phyloP scores from a whole-genome alignment of 768 basidiomycete genomes.

The Amylocystis lapponica region DNA sequence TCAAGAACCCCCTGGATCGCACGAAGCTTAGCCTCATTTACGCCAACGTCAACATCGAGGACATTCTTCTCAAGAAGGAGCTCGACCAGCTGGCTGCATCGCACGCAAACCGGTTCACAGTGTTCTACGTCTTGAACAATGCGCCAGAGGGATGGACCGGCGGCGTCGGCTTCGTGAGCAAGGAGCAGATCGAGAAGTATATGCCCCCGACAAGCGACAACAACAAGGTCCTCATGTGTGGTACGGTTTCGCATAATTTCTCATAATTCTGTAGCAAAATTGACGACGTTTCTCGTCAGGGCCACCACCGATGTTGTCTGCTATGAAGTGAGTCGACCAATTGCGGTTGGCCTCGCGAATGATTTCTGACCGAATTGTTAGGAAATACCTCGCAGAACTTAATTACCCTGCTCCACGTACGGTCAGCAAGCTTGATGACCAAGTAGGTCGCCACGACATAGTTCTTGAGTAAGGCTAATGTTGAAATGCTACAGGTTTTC shows the following conservation, averaged over 20 bases:
- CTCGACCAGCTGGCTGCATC: constrained; percentile 70
- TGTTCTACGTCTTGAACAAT: constrained; percentile 94
- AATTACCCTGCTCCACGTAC: constrained; percentile 84
- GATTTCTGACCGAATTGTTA: constrained; percentile 23
- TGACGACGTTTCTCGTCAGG: constrained; percentile 29
- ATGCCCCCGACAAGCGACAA: constrained; percentile 52
- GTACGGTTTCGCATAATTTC: constrained; percentile 29
- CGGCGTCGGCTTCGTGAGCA: constrained; percentile 89
- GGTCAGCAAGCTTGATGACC: constrained; percentile 89
- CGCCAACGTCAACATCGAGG: constrained; percentile 90
- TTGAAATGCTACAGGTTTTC: constrained; percentile 23
- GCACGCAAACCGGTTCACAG: constrained; percentile 65
- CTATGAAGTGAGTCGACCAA: constrained; percentile 58
- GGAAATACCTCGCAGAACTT: constrained; percentile 86
- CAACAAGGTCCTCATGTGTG: constrained; percentile 82
- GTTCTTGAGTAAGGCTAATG: too few relatives aligned
- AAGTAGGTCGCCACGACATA: constrained; percentile 49
- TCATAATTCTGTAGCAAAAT: not conserved
- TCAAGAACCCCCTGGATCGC: constrained; percentile 82
- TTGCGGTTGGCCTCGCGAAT: not conserved
- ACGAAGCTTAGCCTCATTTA: constrained; percentile 88
- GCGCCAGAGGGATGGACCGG: constrained; percentile 82
- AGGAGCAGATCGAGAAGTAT: constrained; percentile 81
- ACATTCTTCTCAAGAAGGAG: constrained; percentile 88
- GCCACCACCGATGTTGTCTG: constrained; percentile 71